Base-by-base conservation (phyloP, 73 alveolate species). In the Paramecium primaurelia region DNA sequence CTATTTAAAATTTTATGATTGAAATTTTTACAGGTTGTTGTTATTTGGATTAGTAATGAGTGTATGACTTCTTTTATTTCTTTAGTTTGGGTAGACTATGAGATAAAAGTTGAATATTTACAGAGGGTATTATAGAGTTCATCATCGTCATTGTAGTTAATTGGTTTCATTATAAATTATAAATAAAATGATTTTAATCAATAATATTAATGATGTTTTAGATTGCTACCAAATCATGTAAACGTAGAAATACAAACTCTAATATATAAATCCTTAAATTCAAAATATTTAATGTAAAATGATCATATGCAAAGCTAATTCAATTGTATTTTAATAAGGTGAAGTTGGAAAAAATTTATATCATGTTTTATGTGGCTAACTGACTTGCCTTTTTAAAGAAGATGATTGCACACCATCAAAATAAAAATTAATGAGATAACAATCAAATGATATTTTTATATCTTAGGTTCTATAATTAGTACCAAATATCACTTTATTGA, bases 161-260 rank as follows among this genome's bases (percentile, higher is more conserved):
- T 5, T 3, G 42, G 42, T 11, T 32, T 64, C 51, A 32, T 64
- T 64, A 64, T 64, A 32, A 64, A 64, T 64, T 64, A 64, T 54
- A 54, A 54, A 54, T 54, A 54, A 54, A 54, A 54, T 64, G 84
- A 64, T 64, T 64, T 64, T 32, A 64, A 64, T 64, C 42, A 64
- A 64, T 64, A 64, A 64, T 64, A 64, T 64, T 28, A 64, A 64
- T 64, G 84, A 64, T 64, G 84, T 64, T 64, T 64, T 64, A 64
- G 84, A 64, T 32, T 64, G 84, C 47, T 32, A 64, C 28, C 8
- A 64, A 25, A 64, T 64, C 47, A 32, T 64, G 47, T 64, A 64
- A 26, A 64, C 84, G 1, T n/a, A 64, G 28, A 64, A 64, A 64
- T 64, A 32, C 30, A 64, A n/a, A 64, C 47, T 64, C 22, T 28